Percentiles rank a stretch among this genome's conserved stretches.
Evolutionary conservation across 306 rosid species (phyloP).

Genomic region (Datisca glomerata): DNA sequence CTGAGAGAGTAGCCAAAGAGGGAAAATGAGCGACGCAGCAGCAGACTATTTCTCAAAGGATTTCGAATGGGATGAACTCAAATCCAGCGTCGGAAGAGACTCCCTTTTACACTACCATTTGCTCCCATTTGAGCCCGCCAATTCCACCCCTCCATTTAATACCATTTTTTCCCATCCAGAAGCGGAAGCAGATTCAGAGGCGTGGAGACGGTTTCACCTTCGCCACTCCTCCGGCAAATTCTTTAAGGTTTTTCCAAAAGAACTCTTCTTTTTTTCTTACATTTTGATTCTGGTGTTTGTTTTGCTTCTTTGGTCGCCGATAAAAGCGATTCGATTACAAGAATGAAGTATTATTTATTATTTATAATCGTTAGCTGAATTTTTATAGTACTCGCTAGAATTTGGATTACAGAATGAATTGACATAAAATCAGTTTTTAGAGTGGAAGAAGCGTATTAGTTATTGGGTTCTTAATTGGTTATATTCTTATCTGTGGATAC

Average conservation of each 20-base stretch:
- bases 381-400: no score
- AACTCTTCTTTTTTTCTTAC: no score
- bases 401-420: no score
- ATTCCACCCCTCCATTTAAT: slow-evolving; percentile 4
- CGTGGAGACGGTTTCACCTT: slow-evolving; percentile 71
- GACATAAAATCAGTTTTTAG: no score
- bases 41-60: slow-evolving; percentile 58
- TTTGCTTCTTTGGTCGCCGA: no score
- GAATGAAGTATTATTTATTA: no score
- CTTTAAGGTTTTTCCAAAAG: slow-evolving; percentile 90
- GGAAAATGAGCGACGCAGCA: slow-evolving; percentile 24
- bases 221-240: slow-evolving; percentile 87
- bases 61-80: slow-evolving; percentile 74
- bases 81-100: slow-evolving; percentile 46
- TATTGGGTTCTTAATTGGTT: no score
- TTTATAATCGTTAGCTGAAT: no score
- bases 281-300: no score
- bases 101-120: slow-evolving; percentile 42
- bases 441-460: no score
- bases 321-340: no score
- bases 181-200: slow-evolving; percentile 34
- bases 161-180: neutral
- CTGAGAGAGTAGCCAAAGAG: slow-evolving; percentile 1
- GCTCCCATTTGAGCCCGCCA: slow-evolving; percentile 24
- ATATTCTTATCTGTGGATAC: no score